Evolutionary conservation across 2,329 filamentous ascomycete genomes (phyloP).

Genomic region (Lasiodiplodia sp.): DNA sequence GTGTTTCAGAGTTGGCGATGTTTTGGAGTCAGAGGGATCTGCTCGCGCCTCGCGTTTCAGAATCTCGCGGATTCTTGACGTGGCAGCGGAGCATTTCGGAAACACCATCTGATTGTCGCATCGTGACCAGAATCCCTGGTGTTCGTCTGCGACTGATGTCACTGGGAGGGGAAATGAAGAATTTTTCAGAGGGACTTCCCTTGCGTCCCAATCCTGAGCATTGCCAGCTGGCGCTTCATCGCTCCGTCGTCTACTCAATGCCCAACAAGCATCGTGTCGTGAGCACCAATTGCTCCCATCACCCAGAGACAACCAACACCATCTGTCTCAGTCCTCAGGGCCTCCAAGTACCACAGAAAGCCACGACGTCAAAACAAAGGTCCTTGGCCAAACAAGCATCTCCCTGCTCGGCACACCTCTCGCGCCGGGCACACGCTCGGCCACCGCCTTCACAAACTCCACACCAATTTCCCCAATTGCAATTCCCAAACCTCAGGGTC

Average conservation of each 20-base stretch:
- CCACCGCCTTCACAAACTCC: neutral
- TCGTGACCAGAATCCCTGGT: neutral
- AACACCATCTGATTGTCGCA: neutral
- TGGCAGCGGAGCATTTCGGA: slow-evolving; percentile 10
- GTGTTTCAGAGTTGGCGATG: neutral
- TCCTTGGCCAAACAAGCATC: neutral
- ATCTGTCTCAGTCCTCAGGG: neutral
- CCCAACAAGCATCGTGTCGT: neutral
- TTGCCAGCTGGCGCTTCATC: neutral
- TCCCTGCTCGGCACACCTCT: neutral
- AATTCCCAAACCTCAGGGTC: neutral
- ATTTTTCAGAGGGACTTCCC: neutral
- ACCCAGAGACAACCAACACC: neutral
- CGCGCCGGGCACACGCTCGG: neutral
- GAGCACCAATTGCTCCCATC: neutral
- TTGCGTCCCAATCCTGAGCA: neutral
- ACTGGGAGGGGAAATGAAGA: neutral
- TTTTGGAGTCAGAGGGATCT: neutral
- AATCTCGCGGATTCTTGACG: neutral
- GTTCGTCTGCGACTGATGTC: neutral
- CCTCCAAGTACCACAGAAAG: neutral
- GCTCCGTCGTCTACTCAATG: neutral
- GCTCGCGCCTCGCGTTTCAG: neutral
- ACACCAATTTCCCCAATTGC: neutral
- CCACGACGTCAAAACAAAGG: slow-evolving; percentile 5